Percentiles rank a stretch among this genome's conserved stretches.
Conservation (phyloP, 495 filamentous ascomycete species). For the Diplogelasinospora grovesii region DNA sequence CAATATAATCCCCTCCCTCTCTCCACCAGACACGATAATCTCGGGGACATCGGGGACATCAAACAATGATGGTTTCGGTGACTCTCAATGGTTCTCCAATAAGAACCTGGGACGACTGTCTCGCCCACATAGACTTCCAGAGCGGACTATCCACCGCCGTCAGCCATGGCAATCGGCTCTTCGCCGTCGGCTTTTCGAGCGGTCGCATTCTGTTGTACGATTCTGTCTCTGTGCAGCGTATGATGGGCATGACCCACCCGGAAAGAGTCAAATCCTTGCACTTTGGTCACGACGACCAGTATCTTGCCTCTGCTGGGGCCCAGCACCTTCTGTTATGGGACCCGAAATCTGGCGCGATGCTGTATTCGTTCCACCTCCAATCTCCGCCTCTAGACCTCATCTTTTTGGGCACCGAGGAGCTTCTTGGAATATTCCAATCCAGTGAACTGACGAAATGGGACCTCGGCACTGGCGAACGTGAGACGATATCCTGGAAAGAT, state of each 20-base stretch:
- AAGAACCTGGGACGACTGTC: conserved; percentile 31
- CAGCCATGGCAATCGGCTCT: conserved; percentile 13
- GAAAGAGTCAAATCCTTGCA: conserved; percentile 17
- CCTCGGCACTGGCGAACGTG: conserved; percentile 3
- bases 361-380: conserved; percentile 8
- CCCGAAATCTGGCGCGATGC: conserved; percentile 5
- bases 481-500: conserved; percentile 9
- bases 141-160: conserved; percentile 14
- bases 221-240: conserved; percentile 14
- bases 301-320: conserved; percentile 16
- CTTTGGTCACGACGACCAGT: conserved; percentile 11
- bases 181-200: conserved; percentile 24
- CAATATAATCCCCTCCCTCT: conserved; percentile 26
- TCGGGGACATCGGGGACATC: conserved; percentile 13
- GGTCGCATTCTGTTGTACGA: conserved; percentile 23
- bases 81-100: no score
- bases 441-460: conserved; percentile 16
- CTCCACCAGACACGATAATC: conserved; percentile 23
- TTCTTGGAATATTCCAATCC: conserved; percentile 13
- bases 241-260: conserved; percentile 12
- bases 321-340: conserved; percentile 18
- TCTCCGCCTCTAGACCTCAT: conserved; percentile 3
- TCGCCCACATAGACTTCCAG: conserved; percentile 19
- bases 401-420: conserved; percentile 10
- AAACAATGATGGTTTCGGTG: no score